These are phyloP conservation scores for Xylaria intraflava DNA, from an alignment of 495 filamentous ascomycete species.

Conservation along the genomic window DNA sequence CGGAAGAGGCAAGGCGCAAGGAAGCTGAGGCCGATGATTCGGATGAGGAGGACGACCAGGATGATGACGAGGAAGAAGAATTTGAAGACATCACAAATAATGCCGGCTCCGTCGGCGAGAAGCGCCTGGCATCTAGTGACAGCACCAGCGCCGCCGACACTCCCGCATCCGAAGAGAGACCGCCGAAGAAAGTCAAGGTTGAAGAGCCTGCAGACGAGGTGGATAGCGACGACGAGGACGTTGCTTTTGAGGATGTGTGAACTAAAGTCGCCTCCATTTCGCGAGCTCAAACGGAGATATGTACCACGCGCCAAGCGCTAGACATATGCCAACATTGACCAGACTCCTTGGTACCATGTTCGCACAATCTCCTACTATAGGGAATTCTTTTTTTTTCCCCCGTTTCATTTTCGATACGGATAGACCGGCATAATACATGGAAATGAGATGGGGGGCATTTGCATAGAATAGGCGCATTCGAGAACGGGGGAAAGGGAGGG, in stretches of 20 bases:
- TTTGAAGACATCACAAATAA: conserved; percentile 28
- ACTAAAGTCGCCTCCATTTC: background rate
- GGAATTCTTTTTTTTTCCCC: conserved; percentile 5
- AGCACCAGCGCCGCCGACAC: conserved; percentile 30
- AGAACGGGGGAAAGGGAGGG: background rate
- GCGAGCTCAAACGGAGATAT: no score
- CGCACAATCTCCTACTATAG: no score
- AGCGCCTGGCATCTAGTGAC: conserved; percentile 25
- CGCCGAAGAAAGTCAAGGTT: conserved; percentile 50
- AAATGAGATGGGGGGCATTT: background rate
- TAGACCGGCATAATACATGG: conserved; percentile 6
- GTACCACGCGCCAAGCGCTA: background rate
- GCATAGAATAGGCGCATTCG: conserved; percentile 2
- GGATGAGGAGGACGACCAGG: conserved; percentile 45
- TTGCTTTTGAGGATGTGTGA: conserved; percentile 60
- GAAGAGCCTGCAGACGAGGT: conserved; percentile 37
- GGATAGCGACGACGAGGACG: conserved; percentile 52
- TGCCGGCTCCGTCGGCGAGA: conserved; percentile 18
- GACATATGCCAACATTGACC: background rate
- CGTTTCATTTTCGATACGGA: conserved; percentile 2
- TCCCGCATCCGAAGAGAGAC: conserved; percentile 37
- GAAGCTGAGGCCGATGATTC: conserved; percentile 45
- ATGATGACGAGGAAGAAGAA: conserved; percentile 38
- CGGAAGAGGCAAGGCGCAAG: conserved; percentile 37
- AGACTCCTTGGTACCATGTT: no score